These are phyloP conservation scores for Boletus coccyginus DNA, from an alignment of 768 basidiomycete genomes.

Conservation along the genomic window DNA sequence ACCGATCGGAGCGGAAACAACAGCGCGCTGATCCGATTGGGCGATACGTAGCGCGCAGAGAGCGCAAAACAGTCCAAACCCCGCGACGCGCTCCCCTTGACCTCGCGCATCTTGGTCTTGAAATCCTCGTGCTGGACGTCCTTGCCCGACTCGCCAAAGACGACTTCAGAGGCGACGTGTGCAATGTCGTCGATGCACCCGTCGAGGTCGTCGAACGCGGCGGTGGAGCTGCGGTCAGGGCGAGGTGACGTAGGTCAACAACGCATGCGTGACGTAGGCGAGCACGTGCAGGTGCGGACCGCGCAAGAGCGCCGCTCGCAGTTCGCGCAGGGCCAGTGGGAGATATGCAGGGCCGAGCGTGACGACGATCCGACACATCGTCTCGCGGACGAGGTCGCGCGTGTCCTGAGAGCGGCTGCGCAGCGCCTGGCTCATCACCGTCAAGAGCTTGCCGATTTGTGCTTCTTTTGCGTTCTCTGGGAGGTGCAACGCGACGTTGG, in stretches of 20 bases:
- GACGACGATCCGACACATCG: constrained; percentile 75
- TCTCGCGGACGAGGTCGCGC: constrained; percentile 80
- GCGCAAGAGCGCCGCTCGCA: constrained; percentile 79
- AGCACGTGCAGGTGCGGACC: constrained; percentile 95
- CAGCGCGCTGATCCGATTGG: constrained; percentile 69
- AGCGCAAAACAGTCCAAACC: constrained; percentile 85
- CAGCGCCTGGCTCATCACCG: constrained; percentile 82
- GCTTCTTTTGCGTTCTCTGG: constrained; percentile 59
- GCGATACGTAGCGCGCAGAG: constrained; percentile 75
- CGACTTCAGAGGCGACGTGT: constrained; percentile 80
- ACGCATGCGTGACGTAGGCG: constrained; percentile 77
- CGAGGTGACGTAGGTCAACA: constrained; percentile 78
- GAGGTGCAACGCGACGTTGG: constrained; percentile 78
- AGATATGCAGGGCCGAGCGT: constrained; percentile 74
- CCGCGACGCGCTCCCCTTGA: constrained; percentile 74
- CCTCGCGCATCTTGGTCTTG: constrained; percentile 94
- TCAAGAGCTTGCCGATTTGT: constrained; percentile 76
- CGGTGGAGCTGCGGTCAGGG: constrained; percentile 43
- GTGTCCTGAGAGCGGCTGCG: constrained; percentile 95
- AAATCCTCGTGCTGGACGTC: constrained; percentile 87
- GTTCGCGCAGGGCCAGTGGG: constrained; percentile 68
- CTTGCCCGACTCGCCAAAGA: constrained; percentile 92
- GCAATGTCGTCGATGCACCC: constrained; percentile 75
- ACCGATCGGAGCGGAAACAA: constrained; percentile 78
- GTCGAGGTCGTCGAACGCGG: constrained; percentile 64